Evolutionary conservation across 495 filamentous ascomycete species (phyloP), one percentile per base, ranked within the genome.

Genomic region (Entonaema liquescens): DNA sequence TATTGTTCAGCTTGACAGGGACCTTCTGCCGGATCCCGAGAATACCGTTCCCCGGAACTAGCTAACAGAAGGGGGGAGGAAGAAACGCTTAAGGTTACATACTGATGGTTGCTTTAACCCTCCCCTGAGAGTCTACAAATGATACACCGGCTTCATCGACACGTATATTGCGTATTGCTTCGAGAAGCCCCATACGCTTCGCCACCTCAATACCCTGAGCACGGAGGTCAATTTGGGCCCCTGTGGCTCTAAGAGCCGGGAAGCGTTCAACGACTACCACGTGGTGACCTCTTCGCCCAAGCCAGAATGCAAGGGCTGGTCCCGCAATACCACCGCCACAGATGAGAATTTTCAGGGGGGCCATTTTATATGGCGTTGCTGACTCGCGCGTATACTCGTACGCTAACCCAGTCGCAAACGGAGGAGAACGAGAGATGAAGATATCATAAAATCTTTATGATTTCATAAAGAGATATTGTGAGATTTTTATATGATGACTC

Each of bases 241-340:
- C 87, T 44, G 73, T 70, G 1, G 79, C 74, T 17, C 82, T 83
- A 9, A 87, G 73, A 13, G 67, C 9, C 2, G 80, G 74, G 61
- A 79, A 82, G 59, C 84, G 82, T 69, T 89, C 87, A 49, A 88
- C 78, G 63, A 89, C 62, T 12, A 85, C 87, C 61, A 89, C 77
- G 28, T 75, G 54, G 65, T 80, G 80, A 26, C 83, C 83, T 55
- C 81, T 76, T 68, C 82, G 84, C 23, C 82, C 75, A 26, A 89
- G 78, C 81, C 80, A 87, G 73, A 81, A 85, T 19, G 88, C 86
- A 29, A 84, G 63, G 5, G 83, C 79, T 4, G 85, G 84, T 19
- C 81, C 81, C 29, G 79, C 76, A 38, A 83, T 73, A 35, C 79
- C 77, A 36, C 75, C 78, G 44, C 78, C 79, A 23, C 52, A 62